Base-by-base conservation (phyloP, 768 basidiomycete genomes). In the Heimioporus sp. region DNA sequence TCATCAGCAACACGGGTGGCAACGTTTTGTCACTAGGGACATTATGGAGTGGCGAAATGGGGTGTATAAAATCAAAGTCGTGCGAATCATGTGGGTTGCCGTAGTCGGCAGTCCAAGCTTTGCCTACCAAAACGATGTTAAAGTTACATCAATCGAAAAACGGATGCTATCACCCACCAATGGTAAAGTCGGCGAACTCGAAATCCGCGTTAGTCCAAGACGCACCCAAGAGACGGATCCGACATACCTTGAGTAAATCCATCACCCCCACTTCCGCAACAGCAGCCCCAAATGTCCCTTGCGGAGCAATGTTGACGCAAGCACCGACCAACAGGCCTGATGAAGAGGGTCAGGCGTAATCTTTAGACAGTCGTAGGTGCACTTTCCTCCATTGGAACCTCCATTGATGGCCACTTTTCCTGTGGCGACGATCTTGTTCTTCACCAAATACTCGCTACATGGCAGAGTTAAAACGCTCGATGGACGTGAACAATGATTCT, bases 21-120 rank as follows among this genome's bases (percentile, higher is more conserved):
- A 88, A 71, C 6, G 74, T 68, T 65, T 75, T 81, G 58, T 79
- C 72, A 42, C 72, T 73, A 38, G 84, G 77, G n/a, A 92, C 75
- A 57, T 87, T 92, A 66, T 93, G 90, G 28, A 93, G 60, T 0
- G 91, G 90, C 10, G 90, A 92, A 52, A 88, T 79, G 2, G 83
- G 85, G 64, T 81, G 76, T 57, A 92, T 89, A 71, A 88, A 92
- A 71, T 93, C 91, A 60, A 93, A 93, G 57, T 90, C 89, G 12
- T 83, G 73, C 4, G 90, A 76, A 52, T 84, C 75, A 59, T 87
- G 81, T 3, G 90, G 85, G 62, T 87, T 72, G 16, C 90, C 90
- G 51, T 86, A 92, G 67, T 92, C 91, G 21, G 83, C 78, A 2
- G 78, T 82, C 91, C 91, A 93, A 6, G 86, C 83, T 54, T 78